These are phyloP conservation scores for Tolypocladium sp. DNA, from an alignment of 2,329 filamentous ascomycete genomes.

Conservation along the genomic window DNA sequence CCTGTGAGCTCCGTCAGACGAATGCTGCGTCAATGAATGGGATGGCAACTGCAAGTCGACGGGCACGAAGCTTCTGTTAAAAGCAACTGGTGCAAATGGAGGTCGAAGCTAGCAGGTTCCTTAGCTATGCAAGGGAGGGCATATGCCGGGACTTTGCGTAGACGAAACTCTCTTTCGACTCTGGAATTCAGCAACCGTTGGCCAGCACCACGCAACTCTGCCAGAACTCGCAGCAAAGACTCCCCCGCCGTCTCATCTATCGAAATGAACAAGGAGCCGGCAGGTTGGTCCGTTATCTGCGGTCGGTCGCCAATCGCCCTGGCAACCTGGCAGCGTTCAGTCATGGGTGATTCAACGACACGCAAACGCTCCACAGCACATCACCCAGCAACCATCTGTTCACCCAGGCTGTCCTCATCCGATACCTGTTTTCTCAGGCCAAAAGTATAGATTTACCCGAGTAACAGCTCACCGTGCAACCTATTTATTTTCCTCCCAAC, in stretches of 20 bases:
- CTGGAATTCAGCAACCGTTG: neutral
- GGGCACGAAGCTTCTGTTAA: neutral
- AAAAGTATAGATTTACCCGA: neutral
- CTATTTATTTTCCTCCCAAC: neutral
- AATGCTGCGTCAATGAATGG: neutral
- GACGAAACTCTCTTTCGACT: neutral
- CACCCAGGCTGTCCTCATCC: neutral
- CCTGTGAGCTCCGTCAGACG: neutral
- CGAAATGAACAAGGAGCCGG: neutral
- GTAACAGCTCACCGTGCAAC: neutral
- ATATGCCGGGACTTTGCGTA: neutral
- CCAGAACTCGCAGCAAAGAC: neutral
- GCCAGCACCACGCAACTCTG: neutral
- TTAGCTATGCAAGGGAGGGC: neutral
- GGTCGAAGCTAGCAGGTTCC: neutral
- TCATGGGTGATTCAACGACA: neutral
- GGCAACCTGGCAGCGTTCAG: neutral
- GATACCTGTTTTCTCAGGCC: slow-evolving; percentile 4
- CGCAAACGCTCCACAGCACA: neutral
- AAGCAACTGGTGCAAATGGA: neutral
- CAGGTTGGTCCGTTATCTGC: neutral
- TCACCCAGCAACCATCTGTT: neutral
- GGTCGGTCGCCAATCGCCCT: neutral
- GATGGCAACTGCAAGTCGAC: neutral
- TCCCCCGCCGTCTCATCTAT: neutral